Percentiles rank a stretch among this genome's conserved stretches.
phyloP scores from a whole-genome alignment of 495 filamentous ascomycete genomes.

The Aspergillus nanangensis region DNA sequence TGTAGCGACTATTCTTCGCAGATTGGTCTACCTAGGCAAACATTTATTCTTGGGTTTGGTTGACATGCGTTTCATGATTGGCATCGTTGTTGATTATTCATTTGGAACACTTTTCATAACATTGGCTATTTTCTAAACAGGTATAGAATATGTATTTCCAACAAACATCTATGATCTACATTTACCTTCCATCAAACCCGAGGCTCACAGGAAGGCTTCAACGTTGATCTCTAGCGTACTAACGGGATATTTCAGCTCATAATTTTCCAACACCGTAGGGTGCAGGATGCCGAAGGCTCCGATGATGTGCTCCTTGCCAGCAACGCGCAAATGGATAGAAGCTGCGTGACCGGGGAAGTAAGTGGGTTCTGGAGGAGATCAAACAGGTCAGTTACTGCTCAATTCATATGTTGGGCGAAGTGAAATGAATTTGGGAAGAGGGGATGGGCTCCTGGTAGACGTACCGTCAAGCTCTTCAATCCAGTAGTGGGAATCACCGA shows the following conservation, averaged over 20 bases:
- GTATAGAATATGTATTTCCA: background rate
- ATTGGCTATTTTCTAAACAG: constrained; percentile 8
- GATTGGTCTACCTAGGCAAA: too few relatives aligned
- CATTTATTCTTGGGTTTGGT: too few relatives aligned
- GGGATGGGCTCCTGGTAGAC: constrained; percentile 10
- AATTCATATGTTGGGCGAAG: too few relatives aligned
- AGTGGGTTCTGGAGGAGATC: constrained; percentile 58
- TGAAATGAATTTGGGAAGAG: background rate
- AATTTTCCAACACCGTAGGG: constrained; percentile 87
- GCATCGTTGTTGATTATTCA: too few relatives aligned
- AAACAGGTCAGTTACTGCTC: constrained; percentile 6
- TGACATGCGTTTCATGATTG: too few relatives aligned
- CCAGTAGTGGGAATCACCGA: constrained; percentile 71
- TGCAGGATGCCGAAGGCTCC: constrained; percentile 92
- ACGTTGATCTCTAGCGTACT: constrained; percentile 95
- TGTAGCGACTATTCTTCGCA: too few relatives aligned
- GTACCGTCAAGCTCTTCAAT: constrained; percentile 83
- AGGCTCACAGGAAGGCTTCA: constrained; percentile 77
- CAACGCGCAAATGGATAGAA: constrained; percentile 67
- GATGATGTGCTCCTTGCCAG: constrained; percentile 65
- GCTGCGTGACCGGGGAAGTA: constrained; percentile 91
- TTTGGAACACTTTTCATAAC: background rate
- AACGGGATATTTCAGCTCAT: constrained; percentile 88
- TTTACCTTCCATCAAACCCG: background rate
- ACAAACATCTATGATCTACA: background rate